phyloP scores from a whole-genome alignment of 1,139 yeast genomes.

The Debaryomycetaceae sp. region DNA sequence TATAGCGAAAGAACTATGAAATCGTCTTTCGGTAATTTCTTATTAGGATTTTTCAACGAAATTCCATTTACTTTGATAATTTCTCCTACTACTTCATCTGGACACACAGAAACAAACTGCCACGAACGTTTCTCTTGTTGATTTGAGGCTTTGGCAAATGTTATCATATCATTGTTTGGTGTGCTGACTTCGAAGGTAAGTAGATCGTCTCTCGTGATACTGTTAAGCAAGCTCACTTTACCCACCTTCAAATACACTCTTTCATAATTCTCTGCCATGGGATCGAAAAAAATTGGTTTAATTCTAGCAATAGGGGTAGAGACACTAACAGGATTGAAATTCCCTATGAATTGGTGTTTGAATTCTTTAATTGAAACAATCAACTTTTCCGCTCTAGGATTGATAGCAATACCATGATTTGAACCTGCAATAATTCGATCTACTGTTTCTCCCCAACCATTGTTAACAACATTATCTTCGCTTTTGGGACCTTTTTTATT shows the following conservation, averaged over 20 bases:
- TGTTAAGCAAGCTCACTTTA: conserved; percentile 38
- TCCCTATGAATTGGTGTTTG: conserved; percentile 49
- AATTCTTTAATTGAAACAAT: conserved; percentile 74
- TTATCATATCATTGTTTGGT: conserved; percentile 45
- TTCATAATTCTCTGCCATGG: conserved; percentile 58
- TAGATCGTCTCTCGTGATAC: conserved; percentile 31
- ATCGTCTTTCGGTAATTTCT: conserved; percentile 47
- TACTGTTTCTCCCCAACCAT: conserved; percentile 89
- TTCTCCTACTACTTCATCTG: conserved; percentile 75
- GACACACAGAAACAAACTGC: conserved; percentile 76
- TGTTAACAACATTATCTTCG: conserved; percentile 38
- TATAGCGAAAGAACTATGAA: conserved; percentile 56
- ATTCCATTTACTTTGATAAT: conserved; percentile 58
- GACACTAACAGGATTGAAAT: conserved; percentile 34
- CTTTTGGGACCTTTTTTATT: conserved; percentile 28
- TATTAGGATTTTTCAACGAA: conserved; percentile 31
- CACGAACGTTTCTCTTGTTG: conserved; percentile 53
- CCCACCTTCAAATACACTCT: conserved; percentile 59
- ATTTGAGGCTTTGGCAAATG: conserved; percentile 68
- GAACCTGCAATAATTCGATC: conserved; percentile 79
- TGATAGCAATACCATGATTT: conserved; percentile 73
- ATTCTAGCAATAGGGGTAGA: conserved; percentile 58
- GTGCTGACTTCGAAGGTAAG: conserved; percentile 49
- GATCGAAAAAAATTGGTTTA: conserved; percentile 62
- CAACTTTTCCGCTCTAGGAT: conserved; percentile 76